A percentile compares a stretch with the other conserved stretches of the same genome.
phyloP scores from a whole-genome alignment of 306 rosid species.

The Quercus gilva region DNA sequence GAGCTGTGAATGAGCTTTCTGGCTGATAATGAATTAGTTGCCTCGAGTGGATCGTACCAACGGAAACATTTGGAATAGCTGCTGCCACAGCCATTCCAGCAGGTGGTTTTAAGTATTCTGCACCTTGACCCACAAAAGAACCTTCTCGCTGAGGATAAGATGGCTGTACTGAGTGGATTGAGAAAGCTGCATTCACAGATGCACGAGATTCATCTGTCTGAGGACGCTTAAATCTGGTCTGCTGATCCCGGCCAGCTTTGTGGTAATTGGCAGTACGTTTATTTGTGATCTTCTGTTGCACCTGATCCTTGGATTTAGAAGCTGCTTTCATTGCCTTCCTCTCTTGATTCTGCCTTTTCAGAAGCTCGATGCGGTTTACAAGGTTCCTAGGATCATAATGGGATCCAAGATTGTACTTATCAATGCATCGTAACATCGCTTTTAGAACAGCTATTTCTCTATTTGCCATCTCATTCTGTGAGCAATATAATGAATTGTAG shows the following conservation, averaged over 20 bases:
- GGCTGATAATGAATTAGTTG: conserved; percentile 27
- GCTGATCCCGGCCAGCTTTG: conserved; percentile 9
- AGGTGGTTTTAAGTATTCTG: conserved; percentile 5
- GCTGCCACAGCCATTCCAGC: conserved; percentile 8
- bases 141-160: conserved; percentile 9
- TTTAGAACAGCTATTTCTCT: conserved; percentile 34
- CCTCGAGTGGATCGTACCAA: conserved; percentile 10
- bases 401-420: conserved; percentile 27
- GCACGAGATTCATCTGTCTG: background rate
- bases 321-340: conserved; percentile 10
- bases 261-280: conserved; percentile 16
- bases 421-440: conserved; percentile 31
- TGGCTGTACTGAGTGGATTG: conserved; percentile 12
- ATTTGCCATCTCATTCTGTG: conserved; percentile 32
- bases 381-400: conserved; percentile 28
- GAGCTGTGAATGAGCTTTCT: conserved; percentile 21
- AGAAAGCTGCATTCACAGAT: conserved; percentile 1
- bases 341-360: conserved; percentile 22
- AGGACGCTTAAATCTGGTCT: conserved; percentile 12
- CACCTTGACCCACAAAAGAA: conserved; percentile 13
- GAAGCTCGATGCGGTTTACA: conserved; percentile 17
- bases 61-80: conserved; percentile 8
- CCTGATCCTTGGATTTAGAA: background rate
- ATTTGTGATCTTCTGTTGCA: conserved; percentile 18
- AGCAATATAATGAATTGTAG: background rate